Evolutionary conservation across 2,329 filamentous ascomycete species (phyloP).

Genomic region (Pseudogymnoascus sp.): DNA sequence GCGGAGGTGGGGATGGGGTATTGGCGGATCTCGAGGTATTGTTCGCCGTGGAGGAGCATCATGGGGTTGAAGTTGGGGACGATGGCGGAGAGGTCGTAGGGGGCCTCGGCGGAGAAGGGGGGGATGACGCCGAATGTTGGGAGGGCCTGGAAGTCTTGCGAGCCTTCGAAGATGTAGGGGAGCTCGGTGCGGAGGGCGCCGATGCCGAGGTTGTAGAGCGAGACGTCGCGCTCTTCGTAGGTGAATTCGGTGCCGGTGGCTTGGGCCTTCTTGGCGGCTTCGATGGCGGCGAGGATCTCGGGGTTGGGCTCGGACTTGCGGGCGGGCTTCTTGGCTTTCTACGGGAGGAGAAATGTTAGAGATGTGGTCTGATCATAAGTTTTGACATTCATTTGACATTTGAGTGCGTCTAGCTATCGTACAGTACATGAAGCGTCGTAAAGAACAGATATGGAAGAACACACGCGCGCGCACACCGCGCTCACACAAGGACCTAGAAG

Average conservation of each 20-base stretch:
- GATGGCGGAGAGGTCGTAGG: constrained; percentile 72
- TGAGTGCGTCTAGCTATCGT: constrained; percentile 7
- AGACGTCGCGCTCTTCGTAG: constrained; percentile 79
- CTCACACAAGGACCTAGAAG: constrained; percentile 12
- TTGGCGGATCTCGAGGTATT: constrained; percentile 90
- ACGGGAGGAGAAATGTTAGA: constrained; percentile 17
- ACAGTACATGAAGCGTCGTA: constrained; percentile 9
- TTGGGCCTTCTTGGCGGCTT: constrained; percentile 63
- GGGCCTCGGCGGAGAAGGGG: constrained; percentile 74
- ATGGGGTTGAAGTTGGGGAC: constrained; percentile 95
- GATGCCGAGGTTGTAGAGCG: constrained; percentile 91
- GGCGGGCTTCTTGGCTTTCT: constrained; percentile 21
- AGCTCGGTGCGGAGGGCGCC: constrained; percentile 88
- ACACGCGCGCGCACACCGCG: not conserved
- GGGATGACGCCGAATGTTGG: constrained; percentile 96
- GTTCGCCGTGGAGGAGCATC: constrained; percentile 98
- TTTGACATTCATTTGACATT: constrained; percentile 10
- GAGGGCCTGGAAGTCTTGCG: constrained; percentile 85
- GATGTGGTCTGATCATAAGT: constrained; percentile 1
- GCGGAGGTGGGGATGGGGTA: constrained; percentile 83
- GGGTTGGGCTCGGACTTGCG: constrained; percentile 34
- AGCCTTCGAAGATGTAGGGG: constrained; percentile 79
- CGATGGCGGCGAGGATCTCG: constrained; percentile 65
- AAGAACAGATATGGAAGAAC: not conserved
- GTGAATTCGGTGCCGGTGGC: constrained; percentile 66